Conservation (phyloP, 2,329 filamentous ascomycete species). For the Talaromyces islandicus region DNA sequence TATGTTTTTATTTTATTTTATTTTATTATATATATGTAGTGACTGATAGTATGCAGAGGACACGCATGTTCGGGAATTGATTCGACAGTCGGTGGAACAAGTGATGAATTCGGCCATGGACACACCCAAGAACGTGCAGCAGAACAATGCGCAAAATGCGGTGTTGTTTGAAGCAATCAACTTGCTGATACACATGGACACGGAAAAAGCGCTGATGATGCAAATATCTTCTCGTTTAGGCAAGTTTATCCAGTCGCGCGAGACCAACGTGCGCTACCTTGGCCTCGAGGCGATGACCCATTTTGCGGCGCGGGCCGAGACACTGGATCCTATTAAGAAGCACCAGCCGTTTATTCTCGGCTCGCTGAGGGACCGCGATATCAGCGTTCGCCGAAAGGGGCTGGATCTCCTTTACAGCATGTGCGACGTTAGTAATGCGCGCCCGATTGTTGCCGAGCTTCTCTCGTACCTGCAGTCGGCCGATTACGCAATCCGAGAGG, state of each 20-base stretch:
- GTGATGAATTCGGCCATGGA: constrained; percentile 90
- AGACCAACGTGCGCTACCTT: constrained; percentile 95
- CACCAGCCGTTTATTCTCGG: constrained; percentile 95
- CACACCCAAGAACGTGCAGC: constrained; percentile 95
- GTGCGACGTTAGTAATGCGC: constrained; percentile 94
- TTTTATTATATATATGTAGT: constrained; percentile 1
- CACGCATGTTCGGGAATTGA: constrained; percentile 82
- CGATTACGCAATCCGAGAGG: constrained; percentile 95
- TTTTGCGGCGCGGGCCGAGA: constrained; percentile 87
- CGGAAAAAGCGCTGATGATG: constrained; percentile 89
- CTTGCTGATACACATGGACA: constrained; percentile 94
- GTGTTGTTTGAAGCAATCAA: constrained; percentile 98
- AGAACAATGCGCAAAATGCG: constrained; percentile 98
- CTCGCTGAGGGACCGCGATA: constrained; percentile 89
- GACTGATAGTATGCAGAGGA: constrained; percentile 61
- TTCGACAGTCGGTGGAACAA: constrained; percentile 83
- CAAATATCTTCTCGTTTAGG: constrained; percentile 88
- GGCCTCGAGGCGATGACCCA: constrained; percentile 98
- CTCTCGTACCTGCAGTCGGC: constrained; percentile 92
- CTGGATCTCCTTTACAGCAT: constrained; percentile 98
- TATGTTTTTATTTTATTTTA: constrained; percentile 45
- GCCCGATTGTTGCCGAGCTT: constrained; percentile 87
- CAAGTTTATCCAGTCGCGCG: constrained; percentile 91
- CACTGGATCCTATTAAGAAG: constrained; percentile 93
- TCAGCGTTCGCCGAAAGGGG: constrained; percentile 92